Percentiles rank a stretch among this genome's conserved stretches.
Evolutionary conservation across 345 rosid species (phyloP).

Genomic region (Salix udensis): DNA sequence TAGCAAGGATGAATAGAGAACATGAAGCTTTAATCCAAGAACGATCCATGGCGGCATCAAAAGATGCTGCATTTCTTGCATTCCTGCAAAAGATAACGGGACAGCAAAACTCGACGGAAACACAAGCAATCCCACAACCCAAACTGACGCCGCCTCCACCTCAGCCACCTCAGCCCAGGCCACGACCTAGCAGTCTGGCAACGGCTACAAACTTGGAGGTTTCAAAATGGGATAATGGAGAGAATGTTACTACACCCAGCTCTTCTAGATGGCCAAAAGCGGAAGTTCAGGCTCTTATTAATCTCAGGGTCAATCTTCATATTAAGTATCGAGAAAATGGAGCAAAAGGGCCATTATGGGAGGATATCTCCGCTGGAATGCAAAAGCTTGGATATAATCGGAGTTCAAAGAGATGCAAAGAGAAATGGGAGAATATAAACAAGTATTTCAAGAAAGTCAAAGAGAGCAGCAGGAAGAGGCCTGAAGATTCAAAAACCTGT

Average conservation of each 20-base stretch:
- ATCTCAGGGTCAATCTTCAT: conserved; percentile 54
- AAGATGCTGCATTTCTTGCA: conserved; percentile 70
- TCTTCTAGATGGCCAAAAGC: conserved; percentile 87
- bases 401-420: conserved; percentile 83
- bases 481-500: conserved; percentile 76
- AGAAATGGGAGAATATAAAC: conserved; percentile 97
- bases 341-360: conserved; percentile 86
- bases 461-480: conserved; percentile 69
- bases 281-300: conserved; percentile 71
- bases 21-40: conserved; percentile 62
- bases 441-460: conserved; percentile 90
- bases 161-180: background rate
- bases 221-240: conserved; percentile 14
- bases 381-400: conserved; percentile 61
- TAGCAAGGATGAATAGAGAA: conserved; percentile 53
- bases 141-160: background rate
- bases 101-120: conserved; percentile 23
- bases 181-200: background rate
- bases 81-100: conserved; percentile 72
- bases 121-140: background rate
- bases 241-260: conserved; percentile 32
- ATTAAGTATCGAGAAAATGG: conserved; percentile 54
- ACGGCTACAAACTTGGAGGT: background rate
- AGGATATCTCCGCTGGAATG: conserved; percentile 72
- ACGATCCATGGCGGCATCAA: conserved; percentile 63